Evolutionary conservation across 1,284 basidiomycete genomes (phyloP), one percentile per base, ranked within the genome.

Genomic region (Tilletia walkeri): DNA sequence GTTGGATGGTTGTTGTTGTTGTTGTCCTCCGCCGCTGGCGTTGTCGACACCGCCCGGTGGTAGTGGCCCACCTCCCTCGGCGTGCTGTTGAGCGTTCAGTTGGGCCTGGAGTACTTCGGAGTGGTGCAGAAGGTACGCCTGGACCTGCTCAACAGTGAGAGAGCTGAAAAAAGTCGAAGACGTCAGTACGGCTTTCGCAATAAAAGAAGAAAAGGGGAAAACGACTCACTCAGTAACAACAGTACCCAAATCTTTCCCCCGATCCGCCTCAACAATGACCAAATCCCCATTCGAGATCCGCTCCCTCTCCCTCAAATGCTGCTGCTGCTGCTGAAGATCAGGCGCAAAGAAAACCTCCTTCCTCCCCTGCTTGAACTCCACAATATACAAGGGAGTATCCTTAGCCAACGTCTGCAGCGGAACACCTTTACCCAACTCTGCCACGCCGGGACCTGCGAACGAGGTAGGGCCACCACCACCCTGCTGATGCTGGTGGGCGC

Each of bases 181-280:
- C 12, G 16, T 63, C 10, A 12, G 18, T 14, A 24, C 45, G n/a
- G 47, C 67, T 30, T 30, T 30, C 38, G 56, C 9, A 20, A 16
- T 4, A 16, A 24, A n/a, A 2, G 2, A 36, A 24, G 59, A 5
- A 63, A 24, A 9, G 63, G 63, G 16, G 38, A 30, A 54, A 38
- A 3, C 16, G 9, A 68, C 67, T 68, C 67, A 68, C 67, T 79
- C 78, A 66, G 80, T 78, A 45, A 81, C 75, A 30, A 96, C 90
- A 81, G 91, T 93, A 45, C 94, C 94, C 65, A 97, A 82, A 85
- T 97, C 95, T 83, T 91, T 92, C 20, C 95, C 95, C 34, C 95
- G 88, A 84, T 98, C 95, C 7, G 94, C 95, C 84, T 98, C 95
- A 18, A 98, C 95, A 75, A 98, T 94, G 69, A 98, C 95, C 56